phyloP scores from a whole-genome alignment of 2,329 filamentous ascomycete species.

The Fusarium sulawesiense region DNA sequence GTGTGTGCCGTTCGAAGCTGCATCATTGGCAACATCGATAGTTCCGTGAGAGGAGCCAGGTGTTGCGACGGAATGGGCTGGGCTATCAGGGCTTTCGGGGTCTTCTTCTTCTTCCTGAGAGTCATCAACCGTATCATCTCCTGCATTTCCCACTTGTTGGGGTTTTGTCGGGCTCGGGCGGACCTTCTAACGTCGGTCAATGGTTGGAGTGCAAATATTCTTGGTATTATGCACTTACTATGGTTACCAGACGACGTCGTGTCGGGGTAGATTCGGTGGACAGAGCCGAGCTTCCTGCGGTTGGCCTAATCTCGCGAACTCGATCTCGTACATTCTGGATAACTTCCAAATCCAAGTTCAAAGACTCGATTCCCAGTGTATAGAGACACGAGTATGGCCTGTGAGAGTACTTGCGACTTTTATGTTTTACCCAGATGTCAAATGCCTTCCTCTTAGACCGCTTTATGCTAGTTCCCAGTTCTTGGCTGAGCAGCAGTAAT shows the following conservation, averaged over 20 bases:
- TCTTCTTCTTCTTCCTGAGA: not conserved
- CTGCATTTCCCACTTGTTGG: not conserved
- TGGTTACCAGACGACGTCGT: not conserved
- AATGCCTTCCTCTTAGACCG: not conserved
- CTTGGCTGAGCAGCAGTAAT: not conserved
- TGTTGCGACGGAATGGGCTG: not conserved
- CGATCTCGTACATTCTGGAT: not conserved
- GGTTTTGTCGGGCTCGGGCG: not conserved
- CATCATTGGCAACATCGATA: not conserved
- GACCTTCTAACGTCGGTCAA: not conserved
- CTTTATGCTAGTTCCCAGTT: not conserved
- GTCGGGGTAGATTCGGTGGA: not conserved
- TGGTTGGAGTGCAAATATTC: rapidly evolving
- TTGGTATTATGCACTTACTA: not conserved
- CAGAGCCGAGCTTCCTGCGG: not conserved
- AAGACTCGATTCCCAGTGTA: not conserved
- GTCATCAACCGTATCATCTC: not conserved
- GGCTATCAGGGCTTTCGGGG: not conserved
- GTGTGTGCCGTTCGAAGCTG: not conserved
- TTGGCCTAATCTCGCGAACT: not conserved
- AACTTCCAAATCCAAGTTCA: not conserved
- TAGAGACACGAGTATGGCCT: too few species aligned
- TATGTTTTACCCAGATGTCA: not conserved
- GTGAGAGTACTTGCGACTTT: too few species aligned
- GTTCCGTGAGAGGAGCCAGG: not conserved